phyloP scores from a whole-genome alignment of 495 filamentous ascomycete genomes.

The Podospora sp. region DNA sequence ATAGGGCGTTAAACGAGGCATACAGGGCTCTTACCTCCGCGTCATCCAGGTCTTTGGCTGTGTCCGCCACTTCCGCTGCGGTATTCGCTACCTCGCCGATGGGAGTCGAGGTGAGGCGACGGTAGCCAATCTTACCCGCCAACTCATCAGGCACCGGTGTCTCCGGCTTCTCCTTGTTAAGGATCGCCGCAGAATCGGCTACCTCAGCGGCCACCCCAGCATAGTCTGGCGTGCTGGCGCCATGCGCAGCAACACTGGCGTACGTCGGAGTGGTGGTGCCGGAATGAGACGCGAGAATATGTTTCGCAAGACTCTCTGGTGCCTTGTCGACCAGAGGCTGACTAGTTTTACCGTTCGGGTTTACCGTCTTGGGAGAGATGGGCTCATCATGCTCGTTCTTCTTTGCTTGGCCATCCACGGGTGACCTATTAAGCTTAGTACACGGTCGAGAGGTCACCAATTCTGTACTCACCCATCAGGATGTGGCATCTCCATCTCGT shows the following conservation, averaged over 20 bases:
- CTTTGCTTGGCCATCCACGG: not conserved
- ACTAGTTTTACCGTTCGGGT: not conserved
- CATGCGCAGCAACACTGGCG: slow-evolving; percentile 13
- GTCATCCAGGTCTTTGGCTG: slow-evolving; percentile 38
- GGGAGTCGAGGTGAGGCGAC: slow-evolving; percentile 36
- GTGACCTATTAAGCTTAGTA: not conserved
- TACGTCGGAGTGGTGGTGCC: no score
- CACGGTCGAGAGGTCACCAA: not conserved
- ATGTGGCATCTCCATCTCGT: slow-evolving; percentile 50
- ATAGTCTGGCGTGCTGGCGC: slow-evolving; percentile 26
- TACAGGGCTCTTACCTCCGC: slow-evolving; percentile 32
- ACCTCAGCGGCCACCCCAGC: slow-evolving; percentile 43
- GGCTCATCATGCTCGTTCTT: not conserved
- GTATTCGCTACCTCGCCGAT: slow-evolving; percentile 45
- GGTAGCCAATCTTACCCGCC: slow-evolving; percentile 33
- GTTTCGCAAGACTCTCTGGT: slow-evolving; percentile 11
- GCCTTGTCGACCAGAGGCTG: slow-evolving; percentile 13
- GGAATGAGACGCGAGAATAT: not conserved
- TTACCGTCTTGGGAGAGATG: slow-evolving; percentile 12
- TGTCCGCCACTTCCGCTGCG: slow-evolving; percentile 54
- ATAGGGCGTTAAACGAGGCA: not conserved
- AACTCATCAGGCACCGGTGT: slow-evolving; percentile 35
- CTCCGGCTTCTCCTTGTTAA: slow-evolving; percentile 38
- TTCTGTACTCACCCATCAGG: slow-evolving; percentile 19
- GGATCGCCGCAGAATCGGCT: slow-evolving; percentile 43